Percentiles rank a stretch among this genome's conserved stretches.
phyloP scores from a whole-genome alignment of 306 rosid species.

The Begonia peltatifolia region DNA sequence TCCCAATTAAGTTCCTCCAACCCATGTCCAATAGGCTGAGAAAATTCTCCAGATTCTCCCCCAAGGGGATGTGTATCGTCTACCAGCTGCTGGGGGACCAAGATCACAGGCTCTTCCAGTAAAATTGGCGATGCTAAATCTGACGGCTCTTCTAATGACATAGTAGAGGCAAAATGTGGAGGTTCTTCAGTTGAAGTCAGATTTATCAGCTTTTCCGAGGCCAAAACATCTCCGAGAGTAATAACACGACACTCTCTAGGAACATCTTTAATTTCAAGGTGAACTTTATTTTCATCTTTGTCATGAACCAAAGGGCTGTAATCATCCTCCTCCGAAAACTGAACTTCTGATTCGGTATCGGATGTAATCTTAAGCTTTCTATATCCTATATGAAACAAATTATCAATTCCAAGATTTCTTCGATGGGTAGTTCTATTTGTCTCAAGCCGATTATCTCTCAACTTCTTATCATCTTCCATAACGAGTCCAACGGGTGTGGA shows the following conservation, averaged over 20 bases:
- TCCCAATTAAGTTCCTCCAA: constrained; percentile 31
- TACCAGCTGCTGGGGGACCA: constrained; percentile 17
- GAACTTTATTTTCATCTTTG: constrained; percentile 13
- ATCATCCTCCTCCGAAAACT: constrained; percentile 35
- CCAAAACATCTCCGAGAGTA: constrained; percentile 23
- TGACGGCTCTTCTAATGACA: too few relatives aligned
- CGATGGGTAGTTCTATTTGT: constrained; percentile 16
- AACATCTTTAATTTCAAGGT: constrained; percentile 17
- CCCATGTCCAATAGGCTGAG: constrained; percentile 20
- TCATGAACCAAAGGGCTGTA: constrained; percentile 13
- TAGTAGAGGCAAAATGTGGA: neutral
- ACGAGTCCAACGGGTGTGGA: constrained; percentile 16
- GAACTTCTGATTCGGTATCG: constrained; percentile 65
- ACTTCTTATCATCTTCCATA: constrained; percentile 15
- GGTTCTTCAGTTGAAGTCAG: constrained; percentile 24
- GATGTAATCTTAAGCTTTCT: constrained; percentile 60
- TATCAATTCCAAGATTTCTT: constrained; percentile 31
- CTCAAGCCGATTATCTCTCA: constrained; percentile 14
- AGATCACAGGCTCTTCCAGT: constrained; percentile 15
- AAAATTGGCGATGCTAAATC: constrained; percentile 10
- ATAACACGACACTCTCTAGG: constrained; percentile 18
- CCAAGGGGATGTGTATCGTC: constrained; percentile 17
- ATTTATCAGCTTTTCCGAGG: constrained; percentile 21
- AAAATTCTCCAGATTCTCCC: constrained; percentile 19
- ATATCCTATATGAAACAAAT: constrained; percentile 56